These are phyloP conservation scores for Cryphonectria nitschkei DNA, from an alignment of 2,329 filamentous ascomycete genomes.

Conservation along the genomic window DNA sequence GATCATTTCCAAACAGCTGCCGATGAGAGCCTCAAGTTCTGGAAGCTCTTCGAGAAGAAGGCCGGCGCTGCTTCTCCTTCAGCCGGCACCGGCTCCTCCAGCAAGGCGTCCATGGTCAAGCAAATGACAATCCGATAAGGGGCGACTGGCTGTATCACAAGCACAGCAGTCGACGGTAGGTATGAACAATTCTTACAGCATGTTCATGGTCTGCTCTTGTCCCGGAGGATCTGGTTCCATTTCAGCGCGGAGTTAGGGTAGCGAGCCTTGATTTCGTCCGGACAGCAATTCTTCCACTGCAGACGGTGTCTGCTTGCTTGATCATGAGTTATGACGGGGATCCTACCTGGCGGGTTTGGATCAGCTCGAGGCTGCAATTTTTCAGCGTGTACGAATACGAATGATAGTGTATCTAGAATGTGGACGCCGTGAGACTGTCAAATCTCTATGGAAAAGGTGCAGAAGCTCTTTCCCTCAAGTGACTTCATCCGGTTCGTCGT, in stretches of 20 bases:
- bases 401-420: constrained; percentile 16
- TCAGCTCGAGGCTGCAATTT: constrained; percentile 13
- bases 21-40: constrained; percentile 98
- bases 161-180: constrained; percentile 46
- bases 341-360: constrained; percentile 15
- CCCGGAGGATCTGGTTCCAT: constrained; percentile 32
- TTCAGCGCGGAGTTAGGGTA: constrained; percentile 59
- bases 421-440: constrained; percentile 1
- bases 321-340: constrained; percentile 34
- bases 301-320: constrained; percentile 37
- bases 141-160: constrained; percentile 28
- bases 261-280: constrained; percentile 33
- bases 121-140: constrained; percentile 88
- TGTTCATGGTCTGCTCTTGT: constrained; percentile 45
- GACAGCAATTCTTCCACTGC: constrained; percentile 32
- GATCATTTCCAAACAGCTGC: constrained; percentile 60
- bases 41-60: constrained; percentile 99
- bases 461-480: neutral
- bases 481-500: neutral
- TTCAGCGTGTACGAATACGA: constrained; percentile 24
- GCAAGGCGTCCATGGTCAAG: constrained; percentile 86
- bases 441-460: constrained; percentile 3
- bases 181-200: constrained; percentile 45
- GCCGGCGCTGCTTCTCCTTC: constrained; percentile 70
- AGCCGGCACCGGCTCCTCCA: constrained; percentile 67